phyloP scores from a whole-genome alignment of 2,329 filamentous ascomycete species.

The Leptosphaerulina australis region DNA sequence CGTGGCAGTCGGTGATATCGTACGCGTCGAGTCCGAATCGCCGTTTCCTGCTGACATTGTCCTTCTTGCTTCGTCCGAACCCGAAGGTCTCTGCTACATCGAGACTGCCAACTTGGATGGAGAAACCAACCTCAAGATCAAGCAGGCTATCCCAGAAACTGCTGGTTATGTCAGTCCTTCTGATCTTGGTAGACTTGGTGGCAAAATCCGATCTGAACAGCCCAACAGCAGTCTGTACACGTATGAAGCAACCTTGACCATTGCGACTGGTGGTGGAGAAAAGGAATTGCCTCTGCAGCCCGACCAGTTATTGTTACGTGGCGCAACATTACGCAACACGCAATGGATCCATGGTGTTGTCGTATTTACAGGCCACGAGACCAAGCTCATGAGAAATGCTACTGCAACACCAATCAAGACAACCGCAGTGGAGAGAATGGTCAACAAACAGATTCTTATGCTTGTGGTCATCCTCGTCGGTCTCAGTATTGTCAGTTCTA shows the following conservation, averaged over 20 bases:
- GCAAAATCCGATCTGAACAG: slow-evolving; percentile 89
- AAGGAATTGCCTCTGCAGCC: slow-evolving; percentile 89
- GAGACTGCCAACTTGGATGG: slow-evolving; percentile 97
- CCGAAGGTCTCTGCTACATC: slow-evolving; percentile 97
- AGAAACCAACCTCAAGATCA: slow-evolving; percentile 98
- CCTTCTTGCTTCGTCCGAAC: slow-evolving; percentile 90
- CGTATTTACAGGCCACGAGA: slow-evolving; percentile 97
- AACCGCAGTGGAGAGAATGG: slow-evolving; percentile 90
- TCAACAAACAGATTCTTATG: slow-evolving; percentile 92
- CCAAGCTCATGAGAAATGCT: slow-evolving; percentile 98
- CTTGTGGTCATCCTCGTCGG: slow-evolving; percentile 82
- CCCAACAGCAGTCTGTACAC: slow-evolving; percentile 98
- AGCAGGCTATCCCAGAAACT: slow-evolving; percentile 94
- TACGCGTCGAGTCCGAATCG: slow-evolving; percentile 92
- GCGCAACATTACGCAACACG: slow-evolving; percentile 92
- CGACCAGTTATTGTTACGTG: slow-evolving; percentile 90
- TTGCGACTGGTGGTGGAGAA: slow-evolving; percentile 88
- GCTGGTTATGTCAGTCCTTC: slow-evolving; percentile 82
- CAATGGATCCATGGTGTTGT: slow-evolving; percentile 97
- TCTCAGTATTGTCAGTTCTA: slow-evolving; percentile 86
- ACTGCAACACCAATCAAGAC: slow-evolving; percentile 97
- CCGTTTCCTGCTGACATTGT: slow-evolving; percentile 94
- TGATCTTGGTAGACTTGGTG: slow-evolving; percentile 84
- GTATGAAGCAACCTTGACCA: slow-evolving; percentile 93
- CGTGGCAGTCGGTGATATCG: slow-evolving; percentile 87